These are phyloP conservation scores for Irpex rosettiformis DNA, from an alignment of 1,284 basidiomycete genomes.

Conservation along the genomic window DNA sequence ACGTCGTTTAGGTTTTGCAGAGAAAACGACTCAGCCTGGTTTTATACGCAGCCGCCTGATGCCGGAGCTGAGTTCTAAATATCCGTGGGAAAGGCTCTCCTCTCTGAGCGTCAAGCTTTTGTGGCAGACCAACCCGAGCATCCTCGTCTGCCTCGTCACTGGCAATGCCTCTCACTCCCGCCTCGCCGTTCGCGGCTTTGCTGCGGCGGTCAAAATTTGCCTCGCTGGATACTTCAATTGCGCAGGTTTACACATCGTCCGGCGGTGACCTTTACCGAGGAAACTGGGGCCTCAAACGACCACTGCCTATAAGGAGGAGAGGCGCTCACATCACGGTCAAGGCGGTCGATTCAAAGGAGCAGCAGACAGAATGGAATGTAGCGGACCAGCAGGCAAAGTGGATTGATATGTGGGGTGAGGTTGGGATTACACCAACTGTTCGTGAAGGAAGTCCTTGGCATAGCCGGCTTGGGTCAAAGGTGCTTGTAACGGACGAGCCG, in stretches of 20 bases:
- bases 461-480: slow-evolving; percentile 30
- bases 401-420: slow-evolving; percentile 62
- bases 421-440: slow-evolving; percentile 42
- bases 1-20: slow-evolving; percentile 43
- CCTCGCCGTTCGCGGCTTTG: slow-evolving; percentile 68
- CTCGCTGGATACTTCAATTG: slow-evolving; percentile 67
- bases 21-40: neutral
- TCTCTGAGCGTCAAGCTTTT: neutral
- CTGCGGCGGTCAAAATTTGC: slow-evolving; percentile 76
- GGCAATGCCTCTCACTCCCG: slow-evolving; percentile 28
- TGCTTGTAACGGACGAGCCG: slow-evolving; percentile 10
- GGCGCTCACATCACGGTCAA: slow-evolving; percentile 58
- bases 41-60: slow-evolving; percentile 19
- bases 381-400: slow-evolving; percentile 61
- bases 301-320: slow-evolving; percentile 55
- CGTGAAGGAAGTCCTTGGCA: slow-evolving; percentile 31
- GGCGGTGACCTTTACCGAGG: slow-evolving; percentile 68
- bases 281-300: slow-evolving; percentile 77
- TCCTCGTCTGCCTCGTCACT: slow-evolving; percentile 28
- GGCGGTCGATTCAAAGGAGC: slow-evolving; percentile 62
- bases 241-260: slow-evolving; percentile 67
- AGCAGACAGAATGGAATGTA: slow-evolving; percentile 73
- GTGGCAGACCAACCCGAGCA: too few relatives aligned
- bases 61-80: slow-evolving; percentile 19
- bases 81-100: slow-evolving; percentile 6